Conservation (phyloP, 495 filamentous ascomycete genomes). For the Neurospora tetrasperma region DNA sequence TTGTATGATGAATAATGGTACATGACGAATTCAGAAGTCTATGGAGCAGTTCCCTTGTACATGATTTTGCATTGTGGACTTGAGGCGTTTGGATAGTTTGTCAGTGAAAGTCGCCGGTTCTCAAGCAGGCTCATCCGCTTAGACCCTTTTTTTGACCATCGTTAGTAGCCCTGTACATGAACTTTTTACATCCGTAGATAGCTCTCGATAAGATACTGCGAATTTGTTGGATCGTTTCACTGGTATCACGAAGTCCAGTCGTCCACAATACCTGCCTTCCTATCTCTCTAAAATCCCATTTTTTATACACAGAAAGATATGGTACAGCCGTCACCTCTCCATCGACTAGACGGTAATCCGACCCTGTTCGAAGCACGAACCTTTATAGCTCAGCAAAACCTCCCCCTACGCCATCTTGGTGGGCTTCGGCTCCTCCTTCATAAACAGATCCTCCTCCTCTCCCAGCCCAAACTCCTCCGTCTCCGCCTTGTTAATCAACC, state of each 20-base stretch:
- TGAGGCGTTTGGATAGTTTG: background rate
- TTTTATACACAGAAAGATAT: conserved; percentile 2
- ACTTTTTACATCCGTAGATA: background rate
- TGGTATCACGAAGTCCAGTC: background rate
- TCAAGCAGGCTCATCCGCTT: background rate
- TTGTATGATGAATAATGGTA: background rate
- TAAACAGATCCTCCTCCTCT: conserved; percentile 9
- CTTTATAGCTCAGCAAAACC: too few species aligned
- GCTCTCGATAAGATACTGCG: background rate
- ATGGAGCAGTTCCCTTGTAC: background rate
- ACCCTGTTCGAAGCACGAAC: background rate
- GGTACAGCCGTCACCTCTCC: background rate
- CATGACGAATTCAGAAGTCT: background rate
- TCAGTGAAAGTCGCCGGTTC: background rate
- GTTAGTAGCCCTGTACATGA: background rate
- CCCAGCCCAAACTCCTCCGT: conserved; percentile 20
- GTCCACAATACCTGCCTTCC: background rate
- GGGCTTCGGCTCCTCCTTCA: conserved; percentile 37
- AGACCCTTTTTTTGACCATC: background rate
- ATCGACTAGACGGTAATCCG: background rate
- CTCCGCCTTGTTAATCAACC: background rate
- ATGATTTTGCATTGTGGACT: background rate
- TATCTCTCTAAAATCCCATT: background rate
- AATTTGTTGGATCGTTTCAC: background rate
- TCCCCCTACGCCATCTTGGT: conserved; percentile 41